Percentiles rank a stretch among this genome's conserved stretches.
These are phyloP conservation scores for Podaxis mareebaensis DNA, from an alignment of 768 basidiomycete species.

Conservation along the genomic window DNA sequence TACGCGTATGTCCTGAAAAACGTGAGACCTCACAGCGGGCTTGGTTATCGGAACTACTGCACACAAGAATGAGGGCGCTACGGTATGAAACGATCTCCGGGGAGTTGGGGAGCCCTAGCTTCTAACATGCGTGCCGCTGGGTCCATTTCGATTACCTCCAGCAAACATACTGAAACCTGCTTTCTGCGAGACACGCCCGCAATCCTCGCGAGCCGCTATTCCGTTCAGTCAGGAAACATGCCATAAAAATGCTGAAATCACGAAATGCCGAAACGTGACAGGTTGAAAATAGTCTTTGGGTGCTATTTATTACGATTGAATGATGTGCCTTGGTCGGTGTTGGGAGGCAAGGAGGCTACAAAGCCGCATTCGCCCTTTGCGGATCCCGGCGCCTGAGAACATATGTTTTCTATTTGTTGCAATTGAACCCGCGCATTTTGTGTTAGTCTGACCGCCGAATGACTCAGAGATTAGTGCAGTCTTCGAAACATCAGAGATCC, in stretches of 20 bases:
- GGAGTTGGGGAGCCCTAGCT: background rate
- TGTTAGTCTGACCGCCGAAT: too few species aligned
- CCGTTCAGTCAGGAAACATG: background rate
- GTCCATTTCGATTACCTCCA: background rate
- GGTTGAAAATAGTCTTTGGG: background rate
- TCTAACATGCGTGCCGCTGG: background rate
- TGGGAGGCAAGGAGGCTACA: background rate
- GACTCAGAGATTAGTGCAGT: too few species aligned
- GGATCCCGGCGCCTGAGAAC: background rate
- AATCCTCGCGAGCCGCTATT: background rate
- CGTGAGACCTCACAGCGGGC: too few species aligned
- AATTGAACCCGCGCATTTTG: too few species aligned
- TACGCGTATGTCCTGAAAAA: too few species aligned
- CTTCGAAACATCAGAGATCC: too few species aligned
- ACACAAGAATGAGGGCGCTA: too few species aligned
- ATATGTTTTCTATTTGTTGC: too few species aligned
- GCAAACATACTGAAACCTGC: background rate
- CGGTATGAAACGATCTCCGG: background rate
- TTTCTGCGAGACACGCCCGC: background rate
- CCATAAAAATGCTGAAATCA: background rate
- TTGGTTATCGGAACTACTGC: too few species aligned
- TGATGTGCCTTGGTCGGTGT: background rate
- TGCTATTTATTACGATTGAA: background rate
- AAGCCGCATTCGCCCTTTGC: too few species aligned
- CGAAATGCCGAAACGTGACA: background rate